These are phyloP conservation scores for Phytophthora sojae DNA, from an alignment of 352 stramenopile genomes.

Conservation along the genomic window DNA sequence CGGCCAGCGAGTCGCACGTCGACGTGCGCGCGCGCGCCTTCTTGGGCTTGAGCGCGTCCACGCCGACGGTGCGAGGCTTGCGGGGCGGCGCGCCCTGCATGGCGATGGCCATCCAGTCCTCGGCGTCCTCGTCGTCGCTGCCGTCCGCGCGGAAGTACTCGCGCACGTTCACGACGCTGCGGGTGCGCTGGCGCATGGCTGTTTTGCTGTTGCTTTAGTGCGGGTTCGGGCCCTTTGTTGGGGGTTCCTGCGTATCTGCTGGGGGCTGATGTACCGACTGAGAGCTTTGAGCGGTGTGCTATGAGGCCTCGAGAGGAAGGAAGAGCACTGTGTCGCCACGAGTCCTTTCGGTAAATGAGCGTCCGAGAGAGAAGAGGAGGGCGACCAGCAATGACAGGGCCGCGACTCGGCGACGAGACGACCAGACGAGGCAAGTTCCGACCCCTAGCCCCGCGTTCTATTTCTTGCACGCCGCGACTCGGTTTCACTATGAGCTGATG, in stretches of 20 bases:
- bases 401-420: slow-evolving; percentile 26
- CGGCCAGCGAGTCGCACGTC: slow-evolving; percentile 67
- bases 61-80: background rate
- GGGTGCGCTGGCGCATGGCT: slow-evolving; percentile 74
- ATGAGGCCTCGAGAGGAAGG: slow-evolving; percentile 1
- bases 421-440: slow-evolving; percentile 43
- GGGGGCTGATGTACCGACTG: slow-evolving; percentile 8
- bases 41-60: slow-evolving; percentile 46
- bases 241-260: slow-evolving; percentile 9
- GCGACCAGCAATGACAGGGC: slow-evolving; percentile 33
- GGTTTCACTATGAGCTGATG: slow-evolving; percentile 9
- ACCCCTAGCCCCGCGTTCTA: slow-evolving; percentile 43
- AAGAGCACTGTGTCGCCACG: slow-evolving; percentile 28
- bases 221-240: background rate
- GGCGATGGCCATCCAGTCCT: slow-evolving; percentile 63
- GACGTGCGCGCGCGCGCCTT: slow-evolving; percentile 56
- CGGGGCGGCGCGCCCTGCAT: slow-evolving; percentile 30
- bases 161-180: slow-evolving; percentile 72
- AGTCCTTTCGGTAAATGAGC: slow-evolving; percentile 40
- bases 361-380: background rate
- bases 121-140: slow-evolving; percentile 49
- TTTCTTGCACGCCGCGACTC: slow-evolving; percentile 29
- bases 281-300: background rate
- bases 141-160: slow-evolving; percentile 80
- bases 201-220: slow-evolving; percentile 8